A percentile compares a stretch with the other conserved stretches of the same genome.
phyloP scores from a whole-genome alignment of 495 filamentous ascomycete species.

The Stereocaulon alpinum region DNA sequence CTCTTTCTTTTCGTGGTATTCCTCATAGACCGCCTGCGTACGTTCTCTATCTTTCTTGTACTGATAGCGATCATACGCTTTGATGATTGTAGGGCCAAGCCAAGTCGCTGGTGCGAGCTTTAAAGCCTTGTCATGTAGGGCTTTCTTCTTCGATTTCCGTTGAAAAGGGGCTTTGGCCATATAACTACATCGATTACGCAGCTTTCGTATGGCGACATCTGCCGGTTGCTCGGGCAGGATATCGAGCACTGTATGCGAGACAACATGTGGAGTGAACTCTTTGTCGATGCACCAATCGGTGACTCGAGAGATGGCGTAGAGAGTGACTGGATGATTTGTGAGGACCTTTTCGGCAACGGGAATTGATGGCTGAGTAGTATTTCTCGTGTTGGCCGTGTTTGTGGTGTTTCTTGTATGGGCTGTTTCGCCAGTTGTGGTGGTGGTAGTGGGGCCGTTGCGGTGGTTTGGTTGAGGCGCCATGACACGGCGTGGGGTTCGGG shows the following conservation, averaged over 20 bases:
- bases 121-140: not conserved
- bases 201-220: not conserved
- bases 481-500: not conserved
- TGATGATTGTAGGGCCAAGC: conserved; percentile 3
- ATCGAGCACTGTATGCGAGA: not conserved
- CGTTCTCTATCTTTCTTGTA: conserved; percentile 1
- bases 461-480: not conserved
- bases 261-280: not conserved
- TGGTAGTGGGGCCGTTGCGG: not conserved
- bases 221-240: not conserved
- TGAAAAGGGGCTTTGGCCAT: conserved; percentile 2
- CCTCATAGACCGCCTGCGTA: not conserved
- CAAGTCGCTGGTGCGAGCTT: not conserved
- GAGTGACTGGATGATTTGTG: not conserved
- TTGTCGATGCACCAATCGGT: conserved; percentile 2
- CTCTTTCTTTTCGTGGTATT: conserved; percentile 1
- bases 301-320: conserved; percentile 1
- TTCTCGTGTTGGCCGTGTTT: not conserved
- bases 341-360: not conserved
- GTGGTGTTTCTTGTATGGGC: not conserved
- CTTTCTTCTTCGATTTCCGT: not conserved
- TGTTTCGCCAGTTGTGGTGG: not conserved
- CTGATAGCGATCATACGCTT: not conserved
- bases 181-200: not conserved
- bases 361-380: not conserved